Evolutionary conservation across 257 asterid genomes (phyloP).

Genomic region (Henckelia pumila): DNA sequence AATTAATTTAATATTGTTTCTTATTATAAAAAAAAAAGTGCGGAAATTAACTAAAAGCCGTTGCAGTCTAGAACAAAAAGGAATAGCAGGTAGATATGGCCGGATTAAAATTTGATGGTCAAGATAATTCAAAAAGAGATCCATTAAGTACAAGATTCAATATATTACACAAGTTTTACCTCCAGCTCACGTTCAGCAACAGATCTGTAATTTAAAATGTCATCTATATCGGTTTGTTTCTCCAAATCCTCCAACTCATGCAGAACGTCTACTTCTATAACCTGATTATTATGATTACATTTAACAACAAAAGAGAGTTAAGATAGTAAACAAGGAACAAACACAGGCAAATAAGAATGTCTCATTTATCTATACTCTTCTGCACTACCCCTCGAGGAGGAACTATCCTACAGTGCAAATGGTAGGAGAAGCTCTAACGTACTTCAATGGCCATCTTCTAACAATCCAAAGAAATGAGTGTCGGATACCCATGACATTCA

Average conservation of each 20-base stretch:
- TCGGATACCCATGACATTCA: neutral
- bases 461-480: constrained; percentile 10
- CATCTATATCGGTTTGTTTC: constrained; percentile 78
- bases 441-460: constrained; percentile 14
- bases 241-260: constrained; percentile 82
- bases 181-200: constrained; percentile 78
- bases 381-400: constrained; percentile 15
- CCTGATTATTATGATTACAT: constrained; percentile 40
- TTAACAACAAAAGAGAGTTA: neutral
- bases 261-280: constrained; percentile 60
- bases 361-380: constrained; percentile 7
- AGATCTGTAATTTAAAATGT: constrained; percentile 81
- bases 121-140: constrained; percentile 24
- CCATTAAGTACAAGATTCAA: neutral
- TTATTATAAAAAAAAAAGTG: too few species aligned
- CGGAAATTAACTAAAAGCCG: constrained; percentile 14
- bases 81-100: neutral
- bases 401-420: constrained; percentile 14
- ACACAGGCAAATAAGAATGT: constrained; percentile 26
- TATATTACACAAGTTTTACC: constrained; percentile 39
- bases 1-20: too few species aligned
- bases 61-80: neutral
- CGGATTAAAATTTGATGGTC: neutral
- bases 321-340: constrained; percentile 19
- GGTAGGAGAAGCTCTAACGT: constrained; percentile 3